Percentiles rank a stretch among this genome's conserved stretches.
Evolutionary conservation across 306 rosid genomes (phyloP).

Genomic region (Corylus americana): DNA sequence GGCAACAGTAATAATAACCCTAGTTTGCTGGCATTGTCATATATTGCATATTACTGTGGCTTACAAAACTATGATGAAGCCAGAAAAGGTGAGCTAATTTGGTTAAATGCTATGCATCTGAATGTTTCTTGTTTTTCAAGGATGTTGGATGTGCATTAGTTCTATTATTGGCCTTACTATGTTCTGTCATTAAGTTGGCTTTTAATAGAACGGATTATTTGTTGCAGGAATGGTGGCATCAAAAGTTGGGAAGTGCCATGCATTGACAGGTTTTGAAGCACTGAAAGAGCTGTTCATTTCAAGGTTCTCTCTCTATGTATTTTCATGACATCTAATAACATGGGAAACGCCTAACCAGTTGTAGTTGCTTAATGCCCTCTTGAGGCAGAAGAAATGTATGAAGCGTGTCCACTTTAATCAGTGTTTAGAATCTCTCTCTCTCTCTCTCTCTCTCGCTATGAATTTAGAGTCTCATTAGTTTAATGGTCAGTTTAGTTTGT

Average conservation of each 20-base stretch:
- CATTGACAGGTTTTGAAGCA: slow-evolving; percentile 88
- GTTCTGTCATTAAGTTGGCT: slow-evolving; percentile 5
- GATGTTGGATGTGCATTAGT: neutral
- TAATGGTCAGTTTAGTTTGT: neutral
- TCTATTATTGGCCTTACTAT: neutral
- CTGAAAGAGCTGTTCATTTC: slow-evolving; percentile 79
- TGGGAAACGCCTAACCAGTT: neutral
- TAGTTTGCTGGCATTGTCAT: neutral
- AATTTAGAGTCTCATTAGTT: neutral
- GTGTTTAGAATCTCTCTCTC: neutral
- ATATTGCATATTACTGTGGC: neutral
- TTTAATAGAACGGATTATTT: slow-evolving; percentile 23
- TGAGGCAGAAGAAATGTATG: neutral
- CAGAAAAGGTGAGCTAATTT: neutral
- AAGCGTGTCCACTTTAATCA: neutral
- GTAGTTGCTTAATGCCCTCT: neutral
- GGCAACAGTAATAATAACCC: neutral
- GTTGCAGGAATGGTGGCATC: slow-evolving; percentile 90
- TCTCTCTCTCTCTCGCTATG: too few species aligned
- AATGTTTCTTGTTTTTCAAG: neutral
- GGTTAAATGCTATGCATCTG: neutral
- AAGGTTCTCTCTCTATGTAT: slow-evolving; percentile 42
- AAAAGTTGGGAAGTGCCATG: slow-evolving; percentile 96
- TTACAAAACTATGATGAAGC: neutral
- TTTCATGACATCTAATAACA: neutral